A percentile compares a stretch with the other conserved stretches of the same genome.
phyloP scores from a whole-genome alignment of 176 grass and related monocot genomes.

The Neostapfia colusana region DNA sequence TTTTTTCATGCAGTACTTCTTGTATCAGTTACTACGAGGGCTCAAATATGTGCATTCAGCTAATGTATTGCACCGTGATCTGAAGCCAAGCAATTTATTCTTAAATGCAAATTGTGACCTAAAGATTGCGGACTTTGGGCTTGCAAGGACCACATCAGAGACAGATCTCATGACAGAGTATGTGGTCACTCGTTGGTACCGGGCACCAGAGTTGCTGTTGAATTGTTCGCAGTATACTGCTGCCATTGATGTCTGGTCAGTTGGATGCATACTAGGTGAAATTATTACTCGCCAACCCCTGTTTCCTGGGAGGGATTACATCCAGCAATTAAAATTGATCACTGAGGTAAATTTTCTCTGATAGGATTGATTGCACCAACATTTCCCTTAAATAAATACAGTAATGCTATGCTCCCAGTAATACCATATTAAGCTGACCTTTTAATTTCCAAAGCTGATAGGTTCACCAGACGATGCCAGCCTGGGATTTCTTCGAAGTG shows the following conservation, averaged over 20 bases:
- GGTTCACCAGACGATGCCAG: conserved; percentile 92
- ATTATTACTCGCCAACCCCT: conserved; percentile 80
- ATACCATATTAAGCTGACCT: conserved; percentile 23
- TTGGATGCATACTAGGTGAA: conserved; percentile 95
- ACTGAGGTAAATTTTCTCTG: conserved; percentile 63
- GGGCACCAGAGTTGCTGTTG: conserved; percentile 89
- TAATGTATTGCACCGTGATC: conserved; percentile 94
- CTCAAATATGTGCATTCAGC: conserved; percentile 97
- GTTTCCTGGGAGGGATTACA: conserved; percentile 96
- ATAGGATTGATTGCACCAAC: conserved; percentile 12
- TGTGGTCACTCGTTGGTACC: conserved; percentile 98
- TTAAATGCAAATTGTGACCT: conserved; percentile 96
- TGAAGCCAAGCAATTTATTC: conserved; percentile 92
- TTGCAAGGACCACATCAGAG: conserved; percentile 90
- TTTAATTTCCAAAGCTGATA: conserved; percentile 68
- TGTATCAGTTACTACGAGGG: conserved; percentile 89
- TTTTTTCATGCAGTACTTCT: conserved; percentile 73
- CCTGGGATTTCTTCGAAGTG: conserved; percentile 87
- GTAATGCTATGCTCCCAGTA: background rate
- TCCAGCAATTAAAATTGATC: conserved; percentile 85
- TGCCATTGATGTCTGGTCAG: conserved; percentile 96
- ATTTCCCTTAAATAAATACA: background rate
- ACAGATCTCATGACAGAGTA: conserved; percentile 97
- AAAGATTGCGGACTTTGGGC: conserved; percentile 88
- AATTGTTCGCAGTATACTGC: conserved; percentile 92